Base-by-base conservation (phyloP, 1,284 basidiomycete species). In the Irpex lacteus region DNA sequence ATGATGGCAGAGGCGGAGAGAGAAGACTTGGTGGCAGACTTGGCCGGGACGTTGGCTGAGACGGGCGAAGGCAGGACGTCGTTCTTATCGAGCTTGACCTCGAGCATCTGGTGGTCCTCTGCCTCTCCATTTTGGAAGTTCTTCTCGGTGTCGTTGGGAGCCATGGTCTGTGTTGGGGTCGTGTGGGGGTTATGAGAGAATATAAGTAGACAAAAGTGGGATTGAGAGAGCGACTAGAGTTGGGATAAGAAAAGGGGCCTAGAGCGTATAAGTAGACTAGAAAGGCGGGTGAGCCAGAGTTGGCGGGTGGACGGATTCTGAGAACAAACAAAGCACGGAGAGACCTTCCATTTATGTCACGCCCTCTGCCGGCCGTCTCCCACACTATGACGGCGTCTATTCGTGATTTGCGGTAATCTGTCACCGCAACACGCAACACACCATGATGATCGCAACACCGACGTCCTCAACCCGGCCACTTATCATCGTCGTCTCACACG, bases 1-100 rank as follows among this genome's bases (percentile, higher is more conserved):
- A 95, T 93, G 71, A 95, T 92, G 62, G 85, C 80, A 1, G 86
- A 76, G 0, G 90, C 81, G 7, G 89, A 83, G 44, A 90, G 73
- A 70, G 81, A 83, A 21, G 77, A 72, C 69, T 84, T 84, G 62
- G 26, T 47, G 34, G 64, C 54, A 15, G 76, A 63, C 62, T 78
- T 83, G 2, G 82, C 70, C 11, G 54, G 54, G 1, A 69, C 59
- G 5, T 78, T 67, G 3, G 84, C 77, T 9, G 84, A 79, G 54
- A 80, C 83, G 11, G 87, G 86, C 0, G 83, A 78, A 7, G 87
- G 87, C n/a, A 86, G 75, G 34, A 72, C 66, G 26, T 69, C 62
- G 44, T 60, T 60, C 52, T 75, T 70, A 19, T 65, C 60, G 34
- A 70, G 67, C 66, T 66, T 67, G 11, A 71, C 70, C 49, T 74